phyloP scores from a whole-genome alignment of 495 filamentous ascomycete species.

The Lophium mytilinum region DNA sequence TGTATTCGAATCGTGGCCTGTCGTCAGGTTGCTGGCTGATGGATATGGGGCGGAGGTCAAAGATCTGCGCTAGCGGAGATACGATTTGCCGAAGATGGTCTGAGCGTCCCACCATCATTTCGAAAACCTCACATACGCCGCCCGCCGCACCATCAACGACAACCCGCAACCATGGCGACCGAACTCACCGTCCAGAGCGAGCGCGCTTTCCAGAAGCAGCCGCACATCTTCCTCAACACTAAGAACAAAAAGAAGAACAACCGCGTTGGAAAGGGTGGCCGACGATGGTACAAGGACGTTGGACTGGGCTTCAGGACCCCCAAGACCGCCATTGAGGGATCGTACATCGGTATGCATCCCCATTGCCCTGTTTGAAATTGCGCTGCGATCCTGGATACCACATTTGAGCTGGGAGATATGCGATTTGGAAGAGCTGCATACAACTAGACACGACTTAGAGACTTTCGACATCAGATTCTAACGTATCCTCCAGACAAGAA shows the following conservation, averaged over 20 bases:
- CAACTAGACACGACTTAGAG: too few relatives aligned
- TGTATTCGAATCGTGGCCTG: too few relatives aligned
- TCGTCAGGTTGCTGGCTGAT: too few relatives aligned
- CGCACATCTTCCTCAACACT: conserved; percentile 93
- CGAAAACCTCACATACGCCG: too few relatives aligned
- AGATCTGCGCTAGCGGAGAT: too few relatives aligned
- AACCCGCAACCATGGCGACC: conserved; percentile 84
- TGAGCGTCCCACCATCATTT: too few relatives aligned
- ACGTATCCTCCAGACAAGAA: conserved; percentile 76
- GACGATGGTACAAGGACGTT: conserved; percentile 99
- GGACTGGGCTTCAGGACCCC: conserved; percentile 97
- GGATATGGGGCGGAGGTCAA: too few relatives aligned
- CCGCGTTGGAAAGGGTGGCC: conserved; percentile 72
- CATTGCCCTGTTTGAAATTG: too few relatives aligned
- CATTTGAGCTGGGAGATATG: too few relatives aligned
- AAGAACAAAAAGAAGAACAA: conserved; percentile 78
- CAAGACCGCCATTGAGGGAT: conserved; percentile 93
- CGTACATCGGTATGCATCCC: conserved; percentile 82
- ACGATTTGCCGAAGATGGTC: too few relatives aligned
- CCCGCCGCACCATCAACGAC: neutral
- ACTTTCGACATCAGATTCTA: conserved; percentile 2
- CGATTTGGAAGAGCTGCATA: too few relatives aligned
- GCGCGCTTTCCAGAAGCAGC: conserved; percentile 92
- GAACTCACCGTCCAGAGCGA: conserved; percentile 97
- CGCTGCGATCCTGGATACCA: too few relatives aligned